Conservation (phyloP, 2,329 filamentous ascomycete species). For the Lomentospora prolificans region DNA sequence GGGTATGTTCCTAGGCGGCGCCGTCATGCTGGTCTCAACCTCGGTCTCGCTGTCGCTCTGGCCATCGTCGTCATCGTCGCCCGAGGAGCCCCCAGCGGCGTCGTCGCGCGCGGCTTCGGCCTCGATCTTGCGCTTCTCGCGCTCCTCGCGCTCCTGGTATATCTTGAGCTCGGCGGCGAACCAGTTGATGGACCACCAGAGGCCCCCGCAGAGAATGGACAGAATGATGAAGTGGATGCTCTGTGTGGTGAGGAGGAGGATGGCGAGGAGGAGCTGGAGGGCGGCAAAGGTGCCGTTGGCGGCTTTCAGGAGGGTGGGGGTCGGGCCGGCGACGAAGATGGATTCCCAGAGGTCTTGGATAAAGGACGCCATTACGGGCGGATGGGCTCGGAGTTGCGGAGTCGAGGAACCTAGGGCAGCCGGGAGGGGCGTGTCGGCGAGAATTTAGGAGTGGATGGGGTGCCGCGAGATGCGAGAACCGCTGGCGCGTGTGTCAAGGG, state of each 20-base stretch:
- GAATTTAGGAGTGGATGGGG: no score
- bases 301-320: conserved; percentile 75
- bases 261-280: conserved; percentile 69
- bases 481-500: no score
- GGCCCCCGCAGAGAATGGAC: conserved; percentile 64
- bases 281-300: conserved; percentile 83
- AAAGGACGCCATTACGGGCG: conserved; percentile 48
- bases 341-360: conserved; percentile 77
- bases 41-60: conserved; percentile 38
- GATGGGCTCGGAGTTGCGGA: no score
- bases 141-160: conserved; percentile 31
- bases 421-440: no score
- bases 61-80: conserved; percentile 13
- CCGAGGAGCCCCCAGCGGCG: conserved; percentile 18
- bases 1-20: conserved; percentile 30
- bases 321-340: conserved; percentile 87
- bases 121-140: conserved; percentile 31
- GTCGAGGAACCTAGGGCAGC: no score
- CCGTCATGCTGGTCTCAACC: conserved; percentile 30
- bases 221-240: conserved; percentile 84
- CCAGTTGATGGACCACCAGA: conserved; percentile 98
- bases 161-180: conserved; percentile 61
- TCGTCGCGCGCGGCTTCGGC: conserved; percentile 23
- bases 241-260: conserved; percentile 69
- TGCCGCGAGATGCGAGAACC: no score